Evolutionary conservation across 1,284 basidiomycete genomes (phyloP).

Genomic region (Trichosporon asahii): DNA sequence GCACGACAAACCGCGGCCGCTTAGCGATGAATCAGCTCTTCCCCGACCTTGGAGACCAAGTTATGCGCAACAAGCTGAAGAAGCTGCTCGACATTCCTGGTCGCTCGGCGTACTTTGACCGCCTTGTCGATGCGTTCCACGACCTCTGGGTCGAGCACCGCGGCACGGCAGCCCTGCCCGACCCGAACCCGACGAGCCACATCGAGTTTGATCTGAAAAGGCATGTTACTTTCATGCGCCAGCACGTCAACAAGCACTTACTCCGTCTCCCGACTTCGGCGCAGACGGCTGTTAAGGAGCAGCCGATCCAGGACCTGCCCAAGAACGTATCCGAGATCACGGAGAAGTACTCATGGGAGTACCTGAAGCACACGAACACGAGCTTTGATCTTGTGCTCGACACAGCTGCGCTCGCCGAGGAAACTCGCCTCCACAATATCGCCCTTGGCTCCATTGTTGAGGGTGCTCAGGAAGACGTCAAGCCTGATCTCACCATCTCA

Average conservation of each 20-base stretch:
- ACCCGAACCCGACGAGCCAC: constrained; percentile 64
- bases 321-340: constrained; percentile 55
- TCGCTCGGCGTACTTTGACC: constrained; percentile 68
- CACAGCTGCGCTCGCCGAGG: constrained; percentile 54
- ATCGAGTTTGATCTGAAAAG: constrained; percentile 70
- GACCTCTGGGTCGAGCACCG: constrained; percentile 69
- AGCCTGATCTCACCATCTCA: not conserved
- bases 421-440: constrained; percentile 62
- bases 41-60: constrained; percentile 53
- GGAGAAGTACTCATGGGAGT: constrained; percentile 58
- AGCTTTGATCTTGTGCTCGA: constrained; percentile 56
- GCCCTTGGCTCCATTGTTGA: constrained; percentile 58
- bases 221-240: constrained; percentile 75
- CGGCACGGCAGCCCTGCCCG: constrained; percentile 65
- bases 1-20: constrained; percentile 56
- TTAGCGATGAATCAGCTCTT: constrained; percentile 62
- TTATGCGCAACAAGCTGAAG: constrained; percentile 33
- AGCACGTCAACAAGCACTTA: constrained; percentile 75
- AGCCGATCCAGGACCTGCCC: constrained; percentile 30
- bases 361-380: constrained; percentile 56
- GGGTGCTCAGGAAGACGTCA: constrained; percentile 44
- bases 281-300: constrained; percentile 15
- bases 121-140: constrained; percentile 77
- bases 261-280: constrained; percentile 53
- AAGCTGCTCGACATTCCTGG: constrained; percentile 63